Conservation (phyloP, 1,284 basidiomycete species). For the Apiotrichum brassicae region DNA sequence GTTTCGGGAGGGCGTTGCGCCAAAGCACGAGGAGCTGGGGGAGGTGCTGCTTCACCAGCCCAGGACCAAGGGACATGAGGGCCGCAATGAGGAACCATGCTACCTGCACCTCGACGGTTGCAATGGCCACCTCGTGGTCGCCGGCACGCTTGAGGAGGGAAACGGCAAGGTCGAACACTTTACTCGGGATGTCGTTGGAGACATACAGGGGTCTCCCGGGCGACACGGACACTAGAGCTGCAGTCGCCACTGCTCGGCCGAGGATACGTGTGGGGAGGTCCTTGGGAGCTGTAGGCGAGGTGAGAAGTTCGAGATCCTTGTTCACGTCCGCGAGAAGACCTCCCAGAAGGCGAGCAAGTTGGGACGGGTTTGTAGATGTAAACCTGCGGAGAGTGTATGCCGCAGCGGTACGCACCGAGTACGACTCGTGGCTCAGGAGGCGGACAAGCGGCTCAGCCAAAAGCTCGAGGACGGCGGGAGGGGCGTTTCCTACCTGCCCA, state of each 20-base stretch:
- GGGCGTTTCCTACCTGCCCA: slow-evolving; percentile 84
- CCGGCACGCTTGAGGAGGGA: slow-evolving; percentile 83
- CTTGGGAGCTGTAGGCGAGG: slow-evolving; percentile 60
- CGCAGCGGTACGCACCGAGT: slow-evolving; percentile 75
- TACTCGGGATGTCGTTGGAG: slow-evolving; percentile 85
- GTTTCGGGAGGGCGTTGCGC: slow-evolving; percentile 94
- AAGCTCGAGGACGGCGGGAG: slow-evolving; percentile 80
- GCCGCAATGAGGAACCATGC: slow-evolving; percentile 91
- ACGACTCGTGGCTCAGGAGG: slow-evolving; percentile 77
- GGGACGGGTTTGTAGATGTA: slow-evolving; percentile 78
- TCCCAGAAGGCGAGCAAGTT: slow-evolving; percentile 74
- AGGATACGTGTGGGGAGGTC: slow-evolving; percentile 68
- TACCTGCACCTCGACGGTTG: slow-evolving; percentile 80
- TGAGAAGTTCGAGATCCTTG: slow-evolving; percentile 52
- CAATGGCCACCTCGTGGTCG: slow-evolving; percentile 78
- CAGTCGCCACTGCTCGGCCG: slow-evolving; percentile 83
- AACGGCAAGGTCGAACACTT: slow-evolving; percentile 84
- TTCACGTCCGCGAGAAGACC: slow-evolving; percentile 76
- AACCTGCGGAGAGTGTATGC: slow-evolving; percentile 85
- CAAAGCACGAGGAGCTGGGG: slow-evolving; percentile 89
- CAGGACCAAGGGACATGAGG: slow-evolving; percentile 85
- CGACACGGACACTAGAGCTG: slow-evolving; percentile 77
- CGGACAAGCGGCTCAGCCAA: slow-evolving; percentile 78
- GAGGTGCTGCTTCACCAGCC: slow-evolving; percentile 86
- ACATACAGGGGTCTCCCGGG: slow-evolving; percentile 85